phyloP scores from a whole-genome alignment of 75 land plant species.

The Cunninghamia lanceolata region DNA sequence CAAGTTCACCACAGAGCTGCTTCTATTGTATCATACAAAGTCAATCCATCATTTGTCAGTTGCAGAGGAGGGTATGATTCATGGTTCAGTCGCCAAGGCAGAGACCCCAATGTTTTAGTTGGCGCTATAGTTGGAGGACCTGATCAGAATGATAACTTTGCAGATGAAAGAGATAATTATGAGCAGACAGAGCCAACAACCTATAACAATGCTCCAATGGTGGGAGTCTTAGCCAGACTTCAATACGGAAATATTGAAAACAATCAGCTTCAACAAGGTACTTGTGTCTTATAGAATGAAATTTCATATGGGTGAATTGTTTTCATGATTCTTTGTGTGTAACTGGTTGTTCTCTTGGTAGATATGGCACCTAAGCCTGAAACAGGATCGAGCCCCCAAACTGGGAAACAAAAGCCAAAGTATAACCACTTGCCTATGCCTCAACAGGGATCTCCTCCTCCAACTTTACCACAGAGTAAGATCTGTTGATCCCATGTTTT shows the following conservation, averaged over 20 bases:
- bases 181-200: too few species aligned
- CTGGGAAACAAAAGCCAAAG: background rate
- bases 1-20: constrained; percentile 39
- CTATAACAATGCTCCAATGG: too few species aligned
- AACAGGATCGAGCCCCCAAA: background rate
- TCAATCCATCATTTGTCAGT: constrained; percentile 13
- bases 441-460: background rate
- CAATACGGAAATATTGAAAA: background rate
- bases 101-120: constrained; percentile 26
- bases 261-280: background rate
- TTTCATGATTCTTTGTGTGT: background rate
- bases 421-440: background rate
- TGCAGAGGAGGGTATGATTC: constrained; percentile 16
- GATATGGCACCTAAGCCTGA: background rate
- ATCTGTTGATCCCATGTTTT: too few species aligned
- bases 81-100: too few species aligned
- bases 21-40: constrained; percentile 33
- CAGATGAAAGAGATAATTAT: too few species aligned
- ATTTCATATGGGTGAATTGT: background rate
- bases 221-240: background rate
- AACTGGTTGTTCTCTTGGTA: background rate
- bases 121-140: too few species aligned
- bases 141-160: too few species aligned
- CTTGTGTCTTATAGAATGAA: background rate
- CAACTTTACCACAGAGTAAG: too few species aligned